Evolutionary conservation across 1,284 basidiomycete genomes (phyloP), one percentile per base, ranked within the genome.

Genomic region (Marasmius fiardii): DNA sequence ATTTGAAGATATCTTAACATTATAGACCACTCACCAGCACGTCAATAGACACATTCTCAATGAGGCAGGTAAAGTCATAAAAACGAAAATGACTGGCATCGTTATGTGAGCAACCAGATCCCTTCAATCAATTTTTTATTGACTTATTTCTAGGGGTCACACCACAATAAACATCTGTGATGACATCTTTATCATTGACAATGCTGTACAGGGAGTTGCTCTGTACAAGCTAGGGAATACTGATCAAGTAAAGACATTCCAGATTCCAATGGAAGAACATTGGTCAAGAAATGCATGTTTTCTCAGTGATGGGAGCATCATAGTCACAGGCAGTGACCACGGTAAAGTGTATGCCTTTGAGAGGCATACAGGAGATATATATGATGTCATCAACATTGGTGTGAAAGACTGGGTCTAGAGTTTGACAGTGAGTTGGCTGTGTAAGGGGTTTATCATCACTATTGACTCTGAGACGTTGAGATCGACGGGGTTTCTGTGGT

Each of bases 121-220:
- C 4, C 33, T 18, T 35, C 21, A 10, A 14, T 43, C 8, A 35
- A 12, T 4, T 18, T 14, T 20, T 39, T 2, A 28, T 23, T 20
- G 35, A 35, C 31, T 34, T 10, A 26, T 7, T n/a, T 26, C 8
- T 34, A 56, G 55, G 20, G 55, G 55, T 12, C 55, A 56, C 23
- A 50, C 55, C 7, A 34, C 41, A 12, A 2, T 56, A 3, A 56
- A 39, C 28, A 12, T 48, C 1, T 45, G 37, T n/a, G 55, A 56
- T 2, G 55, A 56, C 41, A 44, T 44, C 3, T 14, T 56, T 12
- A 48, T 56, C 20, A 2, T 56, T 1, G 54, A 56, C 18, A 43
- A 56, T 28, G 43, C 52, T 2, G 24, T 50, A 10, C 55, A 56
- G 37, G 55, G 55, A 6, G 34, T 52, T 0, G 50, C 51, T 16